Base-by-base conservation (phyloP, 371 early-diverging fungal genomes). In the Dichotomocladium elegans region DNA sequence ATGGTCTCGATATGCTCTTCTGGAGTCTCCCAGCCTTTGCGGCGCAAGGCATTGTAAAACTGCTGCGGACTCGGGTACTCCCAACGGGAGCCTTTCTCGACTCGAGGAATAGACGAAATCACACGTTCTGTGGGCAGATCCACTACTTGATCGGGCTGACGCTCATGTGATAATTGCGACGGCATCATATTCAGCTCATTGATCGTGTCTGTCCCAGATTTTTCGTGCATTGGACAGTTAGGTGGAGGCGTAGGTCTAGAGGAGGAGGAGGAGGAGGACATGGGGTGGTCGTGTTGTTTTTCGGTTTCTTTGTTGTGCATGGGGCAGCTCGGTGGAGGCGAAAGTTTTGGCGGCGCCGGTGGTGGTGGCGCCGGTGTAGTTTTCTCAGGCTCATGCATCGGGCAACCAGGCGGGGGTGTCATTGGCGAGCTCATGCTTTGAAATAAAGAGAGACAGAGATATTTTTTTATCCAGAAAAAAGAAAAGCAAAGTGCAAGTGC, bases 61-160 rank as follows among this genome's bases (percentile, higher is more conserved):
- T 92, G 92, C 68, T 95, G 94, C 9, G 94, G 94, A 11, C 91
- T 91, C 5, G 99, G 97, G 64, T 98, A 98, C 53, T 90, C 93
- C 99, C 99, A 97, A 43, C 72, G 73, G 7, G 68, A 53, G 14
- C 51, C 58, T 4, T 68, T 63, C 34, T 72, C 72, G 6, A 73
- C 58, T 48, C 75, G 78, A 3, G 85, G 87, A 50, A 87, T 87
- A 11, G 83, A 81, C 21, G 83, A 82, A 28, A 78, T 70, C 0
- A 77, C 77, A 47, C 85, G 65, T n/a, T 93, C 90, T 0, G 84
- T 88, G 0, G 91, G 82, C 19, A 96, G 72, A n/a, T 70, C 76
- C 19, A 74, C 60, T 15, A 53, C 66, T 58, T 94, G 94, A 43
- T 85, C 90, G 0, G 59, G 47, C 41, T 86, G 82, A 48, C 74